Conservation (phyloP, 345 rosid genomes). For the Nasturtium officinale region DNA sequence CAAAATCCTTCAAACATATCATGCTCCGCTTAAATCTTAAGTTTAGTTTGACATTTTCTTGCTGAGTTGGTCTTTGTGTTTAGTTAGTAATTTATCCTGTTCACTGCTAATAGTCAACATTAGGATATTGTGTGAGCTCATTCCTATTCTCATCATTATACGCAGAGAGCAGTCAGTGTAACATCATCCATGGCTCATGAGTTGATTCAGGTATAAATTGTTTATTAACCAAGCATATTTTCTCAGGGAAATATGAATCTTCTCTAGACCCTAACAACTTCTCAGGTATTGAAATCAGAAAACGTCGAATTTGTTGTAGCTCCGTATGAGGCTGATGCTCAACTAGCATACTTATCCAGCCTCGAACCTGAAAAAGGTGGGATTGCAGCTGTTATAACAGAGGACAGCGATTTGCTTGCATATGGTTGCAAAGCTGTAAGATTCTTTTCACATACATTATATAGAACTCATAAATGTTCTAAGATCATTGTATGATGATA, state of each 20-base stretch:
- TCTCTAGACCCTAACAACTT: constrained; percentile 35
- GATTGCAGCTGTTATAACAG: constrained; percentile 76
- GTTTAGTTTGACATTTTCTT: constrained; percentile 6
- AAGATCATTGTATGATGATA: constrained; percentile 42
- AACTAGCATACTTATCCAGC: constrained; percentile 75
- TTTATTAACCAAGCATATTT: background rate
- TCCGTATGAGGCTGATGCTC: constrained; percentile 98
- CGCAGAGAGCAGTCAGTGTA: constrained; percentile 78
- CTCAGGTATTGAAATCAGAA: constrained; percentile 71
- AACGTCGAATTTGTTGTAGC: constrained; percentile 87
- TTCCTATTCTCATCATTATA: background rate
- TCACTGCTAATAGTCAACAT: no score
- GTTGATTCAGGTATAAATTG: constrained; percentile 63
- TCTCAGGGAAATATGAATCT: background rate
- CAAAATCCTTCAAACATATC: background rate
- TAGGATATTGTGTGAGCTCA: constrained; percentile 16
- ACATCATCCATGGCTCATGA: constrained; percentile 83
- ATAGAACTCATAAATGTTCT: constrained; percentile 4
- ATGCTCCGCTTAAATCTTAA: constrained; percentile 11
- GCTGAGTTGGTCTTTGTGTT: constrained; percentile 5
- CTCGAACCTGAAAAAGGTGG: constrained; percentile 73
- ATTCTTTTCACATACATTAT: constrained; percentile 20
- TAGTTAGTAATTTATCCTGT: background rate
- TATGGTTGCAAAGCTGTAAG: constrained; percentile 95
- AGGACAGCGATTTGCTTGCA: constrained; percentile 88